Base-by-base conservation (phyloP, 805 yeast genomes). In the Maudiozyma pseudohumilis region DNA sequence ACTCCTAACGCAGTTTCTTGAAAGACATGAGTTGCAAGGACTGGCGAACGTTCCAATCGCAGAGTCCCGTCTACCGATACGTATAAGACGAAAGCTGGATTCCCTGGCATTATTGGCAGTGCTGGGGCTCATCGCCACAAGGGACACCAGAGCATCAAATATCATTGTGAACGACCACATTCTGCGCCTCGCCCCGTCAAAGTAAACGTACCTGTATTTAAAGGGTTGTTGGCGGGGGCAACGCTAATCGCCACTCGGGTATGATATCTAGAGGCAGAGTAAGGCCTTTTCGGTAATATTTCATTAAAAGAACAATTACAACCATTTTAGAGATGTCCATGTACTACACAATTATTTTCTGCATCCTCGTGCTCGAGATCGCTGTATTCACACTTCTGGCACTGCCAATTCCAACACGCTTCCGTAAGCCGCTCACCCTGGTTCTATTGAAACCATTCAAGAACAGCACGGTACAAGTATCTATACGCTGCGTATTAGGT, bases 361-460 rank as follows among this genome's bases (percentile, higher is more conserved):
- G 74, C n/a, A 65, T 92, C 28, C 70, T 92, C 44, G 72, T 82
- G 36, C 41, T 71, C 13, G 99, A 92, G 63, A 77, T 89, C 78
- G 74, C 63, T 12, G 63, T 83, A 33, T 92, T 89, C 67, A 70
- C 85, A 36, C 53, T 84, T 26, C 72, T 92, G 46, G 86, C 95
- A 7, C 60, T 88, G 35, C 98, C 98, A 18, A 65, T 86, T 43
- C 97, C 98, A 17, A 69, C 87, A 23, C 68, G 62, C 40, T 55
- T 79, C 42, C 77, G 96, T 52, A 75, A 76, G 52, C 78, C 78
- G 9, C 65, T 87, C 19, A 69, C 89, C 40, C 59, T 66, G 17
- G 65, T 78, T 1, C 64, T 84, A 21, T 67, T 80, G 22, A 72
- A 73, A 29, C 92, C 94, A 8, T 82, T 82, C 63, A 68, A 74